A percentile compares a stretch with the other conserved stretches of the same genome.
Evolutionary conservation across 148 eudicot genomes (phyloP).

Genomic region (Diospyros kaki): DNA sequence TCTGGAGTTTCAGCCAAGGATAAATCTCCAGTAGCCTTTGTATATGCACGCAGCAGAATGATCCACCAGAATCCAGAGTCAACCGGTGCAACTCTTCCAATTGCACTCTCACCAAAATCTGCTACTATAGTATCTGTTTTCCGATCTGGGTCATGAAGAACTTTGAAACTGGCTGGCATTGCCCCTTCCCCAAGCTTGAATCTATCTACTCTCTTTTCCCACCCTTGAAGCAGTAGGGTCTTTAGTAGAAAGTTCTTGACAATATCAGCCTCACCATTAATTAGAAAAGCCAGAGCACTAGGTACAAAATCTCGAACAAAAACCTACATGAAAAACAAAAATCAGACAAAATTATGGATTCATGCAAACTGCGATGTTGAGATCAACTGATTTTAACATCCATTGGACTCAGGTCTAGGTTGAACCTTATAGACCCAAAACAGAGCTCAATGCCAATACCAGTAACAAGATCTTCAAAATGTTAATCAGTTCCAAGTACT

Average conservation of each 20-base stretch:
- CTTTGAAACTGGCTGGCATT: constrained; percentile 99
- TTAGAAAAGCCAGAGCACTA: constrained; percentile 91
- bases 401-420: background rate
- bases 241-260: constrained; percentile 86
- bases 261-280: constrained; percentile 99
- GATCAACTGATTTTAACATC: background rate
- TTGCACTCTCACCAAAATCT: constrained; percentile 99
- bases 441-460: background rate
- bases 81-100: constrained; percentile 98
- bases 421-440: background rate
- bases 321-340: constrained; percentile 45
- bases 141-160: constrained; percentile 88
- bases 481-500: background rate
- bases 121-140: constrained; percentile 85
- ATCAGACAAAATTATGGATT: background rate
- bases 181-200: constrained; percentile 98
- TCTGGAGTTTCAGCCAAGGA: constrained; percentile 86
- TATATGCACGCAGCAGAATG: constrained; percentile 92
- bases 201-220: constrained; percentile 95
- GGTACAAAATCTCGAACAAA: constrained; percentile 98
- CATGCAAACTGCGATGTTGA: background rate
- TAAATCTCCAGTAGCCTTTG: constrained; percentile 87
- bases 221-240: constrained; percentile 94
- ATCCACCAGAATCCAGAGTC: constrained; percentile 99
- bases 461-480: background rate